A percentile compares a stretch with the other conserved stretches of the same genome.
Evolutionary conservation across 805 yeast genomes (phyloP).

Genomic region (Pichia heedii): DNA sequence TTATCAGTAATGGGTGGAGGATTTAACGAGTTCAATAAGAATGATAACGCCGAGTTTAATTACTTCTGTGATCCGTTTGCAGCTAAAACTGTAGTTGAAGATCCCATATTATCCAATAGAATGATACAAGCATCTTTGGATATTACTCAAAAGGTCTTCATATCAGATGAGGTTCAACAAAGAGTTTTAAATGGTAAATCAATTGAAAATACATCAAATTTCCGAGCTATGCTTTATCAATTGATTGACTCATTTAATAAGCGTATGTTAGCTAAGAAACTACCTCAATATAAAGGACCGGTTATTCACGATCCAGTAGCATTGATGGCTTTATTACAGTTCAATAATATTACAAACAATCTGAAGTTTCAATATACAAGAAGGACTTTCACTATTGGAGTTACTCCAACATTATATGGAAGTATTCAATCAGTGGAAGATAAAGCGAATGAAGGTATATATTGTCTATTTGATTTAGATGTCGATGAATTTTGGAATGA

Average conservation of each 20-base stretch:
- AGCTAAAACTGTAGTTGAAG: conserved; percentile 46
- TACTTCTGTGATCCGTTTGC: conserved; percentile 70
- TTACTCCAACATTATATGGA: conserved; percentile 9
- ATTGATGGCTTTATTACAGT: conserved; percentile 46
- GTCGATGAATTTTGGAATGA: conserved; percentile 39
- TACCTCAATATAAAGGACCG: conserved; percentile 46
- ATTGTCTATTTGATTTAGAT: conserved; percentile 33
- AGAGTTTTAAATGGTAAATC: conserved; percentile 30
- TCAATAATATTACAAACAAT: conserved; percentile 22
- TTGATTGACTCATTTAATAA: conserved; percentile 43
- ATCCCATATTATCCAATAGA: conserved; percentile 37
- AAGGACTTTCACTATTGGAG: conserved; percentile 13
- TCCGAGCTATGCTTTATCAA: conserved; percentile 48
- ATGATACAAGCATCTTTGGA: conserved; percentile 56
- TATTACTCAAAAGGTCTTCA: conserved; percentile 58
- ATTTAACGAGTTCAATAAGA: conserved; percentile 23
- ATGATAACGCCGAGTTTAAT: conserved; percentile 60
- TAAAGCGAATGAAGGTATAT: conserved; percentile 29
- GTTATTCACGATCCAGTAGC: conserved; percentile 80
- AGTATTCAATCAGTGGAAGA: conserved; percentile 10
- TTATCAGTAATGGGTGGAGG: conserved; percentile 77
- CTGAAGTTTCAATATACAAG: conserved; percentile 16
- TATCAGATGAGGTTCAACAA: conserved; percentile 34
- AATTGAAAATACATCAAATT: conserved; percentile 26
- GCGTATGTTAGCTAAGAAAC: conserved; percentile 34